Base-by-base conservation (phyloP, 768 basidiomycete species). In the Lactarius sanguifluus region DNA sequence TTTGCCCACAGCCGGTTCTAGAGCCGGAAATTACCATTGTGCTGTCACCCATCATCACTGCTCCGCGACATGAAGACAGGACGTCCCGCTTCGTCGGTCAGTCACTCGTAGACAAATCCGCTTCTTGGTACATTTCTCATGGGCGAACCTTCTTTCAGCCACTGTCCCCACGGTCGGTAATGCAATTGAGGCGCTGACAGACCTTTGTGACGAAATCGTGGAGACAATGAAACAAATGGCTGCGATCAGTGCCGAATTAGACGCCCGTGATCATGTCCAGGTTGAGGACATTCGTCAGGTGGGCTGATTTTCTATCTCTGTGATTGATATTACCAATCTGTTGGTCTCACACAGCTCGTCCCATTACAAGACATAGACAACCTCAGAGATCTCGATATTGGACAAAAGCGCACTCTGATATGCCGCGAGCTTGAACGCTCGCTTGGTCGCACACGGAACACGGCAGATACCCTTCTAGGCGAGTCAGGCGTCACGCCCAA, bases 81-180 rank as follows among this genome's bases (percentile, higher is more conserved):
- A 74, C 81, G 5, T 75, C 83, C 28, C 86, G 84, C 34, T 85
- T 86, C 71, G 78, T 86, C 28, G 83, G 89, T 86, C 67, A 34
- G 82, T 76, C 18, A 15, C 59, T n/a, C 4, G 9, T 25, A 40
- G n/a, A 45, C 30, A 23, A 43, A 28, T 40, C 2, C 18, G 52
- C 15, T 25, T 32, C 34, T 55, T 25, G 23, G 47, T 5, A 52
- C 13, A 23, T 57, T 40, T 40, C 61, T 55, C 32, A 58, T 59
- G 16, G 23, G 23, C 8, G 25, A 28, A 28, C 34, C 43, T 16
- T 7, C 20, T 36, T 12, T 18, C 68, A 91, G 92, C 88, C 1
- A 89, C 89, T 9, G 82, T 90, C 20, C 92, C 92, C 12, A 90
- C 88, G 0, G 79, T 94, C 3, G 89, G 90, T 3, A 88, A 92